Percentiles rank a stretch among this genome's conserved stretches.
Conservation (phyloP, 169 alveolate species). For the Cryptosporidium canis region DNA sequence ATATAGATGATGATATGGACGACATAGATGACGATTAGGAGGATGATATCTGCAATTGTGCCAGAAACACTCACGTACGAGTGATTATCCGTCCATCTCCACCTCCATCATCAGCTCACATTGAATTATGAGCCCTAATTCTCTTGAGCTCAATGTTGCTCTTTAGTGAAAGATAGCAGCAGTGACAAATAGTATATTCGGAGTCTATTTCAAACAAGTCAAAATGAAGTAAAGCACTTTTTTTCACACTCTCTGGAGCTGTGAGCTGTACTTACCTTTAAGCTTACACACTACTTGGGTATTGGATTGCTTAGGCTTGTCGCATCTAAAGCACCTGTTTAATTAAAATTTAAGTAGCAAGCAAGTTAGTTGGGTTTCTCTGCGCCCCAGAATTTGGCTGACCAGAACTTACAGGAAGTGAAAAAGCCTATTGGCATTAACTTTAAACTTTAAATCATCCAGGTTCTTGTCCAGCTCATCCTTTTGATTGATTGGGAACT, state of each 20-base stretch:
- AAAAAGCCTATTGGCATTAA: conserved; percentile 16
- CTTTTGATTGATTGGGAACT: conserved; percentile 44
- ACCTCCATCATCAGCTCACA: background rate
- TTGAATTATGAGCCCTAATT: background rate
- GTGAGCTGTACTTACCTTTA: conserved; percentile 34
- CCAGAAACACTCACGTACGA: background rate
- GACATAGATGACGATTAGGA: conserved; percentile 2
- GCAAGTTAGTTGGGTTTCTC: no score
- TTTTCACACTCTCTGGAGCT: background rate
- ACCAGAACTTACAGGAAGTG: conserved; percentile 44
- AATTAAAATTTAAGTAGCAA: background rate
- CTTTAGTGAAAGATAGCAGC: conserved; percentile 52
- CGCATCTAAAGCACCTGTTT: conserved; percentile 59
- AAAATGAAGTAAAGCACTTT: background rate
- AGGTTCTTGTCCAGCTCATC: conserved; percentile 38
- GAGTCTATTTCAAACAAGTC: background rate
- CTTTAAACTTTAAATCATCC: conserved; percentile 12
- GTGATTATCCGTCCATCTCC: background rate
- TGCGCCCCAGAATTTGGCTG: background rate
- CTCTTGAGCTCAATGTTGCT: conserved; percentile 24
- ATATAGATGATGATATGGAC: background rate
- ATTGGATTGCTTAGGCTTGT: conserved; percentile 68
- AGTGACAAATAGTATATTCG: conserved; percentile 44
- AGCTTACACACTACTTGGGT: conserved; percentile 41
- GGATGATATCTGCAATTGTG: background rate